These are phyloP conservation scores for Inga laurina DNA, from an alignment of 306 rosid genomes.

Conservation along the genomic window DNA sequence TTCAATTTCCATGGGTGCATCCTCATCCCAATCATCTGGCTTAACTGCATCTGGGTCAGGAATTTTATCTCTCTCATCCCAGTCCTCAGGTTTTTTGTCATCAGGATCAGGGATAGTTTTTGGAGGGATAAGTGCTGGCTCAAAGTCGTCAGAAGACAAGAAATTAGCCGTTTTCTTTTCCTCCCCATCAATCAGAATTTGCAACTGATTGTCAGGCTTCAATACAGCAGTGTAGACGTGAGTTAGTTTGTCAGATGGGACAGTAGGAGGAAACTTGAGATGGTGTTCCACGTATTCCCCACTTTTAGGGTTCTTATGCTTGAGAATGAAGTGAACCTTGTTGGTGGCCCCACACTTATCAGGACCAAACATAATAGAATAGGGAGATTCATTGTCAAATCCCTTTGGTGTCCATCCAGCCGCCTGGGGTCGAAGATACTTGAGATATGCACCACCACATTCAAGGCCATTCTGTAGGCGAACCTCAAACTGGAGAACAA, in stretches of 20 bases:
- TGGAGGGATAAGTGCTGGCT: constrained; percentile 80
- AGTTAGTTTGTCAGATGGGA: constrained; percentile 83
- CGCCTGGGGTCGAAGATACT: constrained; percentile 85
- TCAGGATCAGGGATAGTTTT: constrained; percentile 94
- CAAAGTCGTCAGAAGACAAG: constrained; percentile 86
- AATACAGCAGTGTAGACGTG: constrained; percentile 90
- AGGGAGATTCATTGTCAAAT: constrained; percentile 82
- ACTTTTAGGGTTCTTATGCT: constrained; percentile 89
- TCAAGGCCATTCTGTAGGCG: constrained; percentile 95
- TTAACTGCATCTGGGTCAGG: constrained; percentile 83
- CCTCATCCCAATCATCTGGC: constrained; percentile 99
- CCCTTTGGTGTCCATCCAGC: constrained; percentile 86
- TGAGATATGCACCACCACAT: constrained; percentile 98
- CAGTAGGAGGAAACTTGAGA: constrained; percentile 82
- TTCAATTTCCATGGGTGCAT: constrained; percentile 84
- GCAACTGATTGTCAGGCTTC: constrained; percentile 52
- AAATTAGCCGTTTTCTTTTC: constrained; percentile 56
- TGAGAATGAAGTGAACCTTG: constrained; percentile 94
- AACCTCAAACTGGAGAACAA: constrained; percentile 87
- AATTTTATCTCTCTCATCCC: constrained; percentile 94
- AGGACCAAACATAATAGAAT: constrained; percentile 94
- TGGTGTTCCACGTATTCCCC: constrained; percentile 91
- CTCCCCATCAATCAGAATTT: constrained; percentile 56
- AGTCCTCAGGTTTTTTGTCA: constrained; percentile 96
- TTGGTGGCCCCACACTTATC: constrained; percentile 95